Conservation (phyloP, 83 land plant species). For the Diphasiastrum complanatum region DNA sequence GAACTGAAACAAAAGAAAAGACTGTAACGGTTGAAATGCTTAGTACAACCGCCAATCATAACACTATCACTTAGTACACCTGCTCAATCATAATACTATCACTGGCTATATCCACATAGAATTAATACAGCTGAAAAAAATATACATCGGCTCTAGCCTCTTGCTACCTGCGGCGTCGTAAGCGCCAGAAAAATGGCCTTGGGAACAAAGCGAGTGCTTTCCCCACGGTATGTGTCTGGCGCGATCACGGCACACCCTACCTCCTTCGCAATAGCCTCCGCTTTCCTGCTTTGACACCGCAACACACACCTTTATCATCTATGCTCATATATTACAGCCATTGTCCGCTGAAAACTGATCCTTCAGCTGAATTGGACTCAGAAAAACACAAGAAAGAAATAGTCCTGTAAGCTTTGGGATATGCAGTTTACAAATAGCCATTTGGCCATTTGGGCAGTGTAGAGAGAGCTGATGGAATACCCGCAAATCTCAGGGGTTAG, state of each 20-base stretch:
- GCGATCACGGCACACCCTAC: slow-evolving; percentile 31
- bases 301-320: not conserved
- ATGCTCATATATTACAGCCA: not conserved
- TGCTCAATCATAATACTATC: too few species aligned
- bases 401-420: not conserved
- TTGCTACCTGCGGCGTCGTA: slow-evolving; percentile 22
- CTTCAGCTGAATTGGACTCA: not conserved
- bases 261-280: slow-evolving; percentile 26
- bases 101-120: too few species aligned
- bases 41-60: too few species aligned
- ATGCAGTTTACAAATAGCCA: too few species aligned
- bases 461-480: not conserved
- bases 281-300: slow-evolving; percentile 16
- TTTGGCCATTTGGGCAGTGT: not conserved
- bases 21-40: too few species aligned
- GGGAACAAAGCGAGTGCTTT: slow-evolving; percentile 31
- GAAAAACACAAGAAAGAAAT: not conserved
- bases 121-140: too few species aligned
- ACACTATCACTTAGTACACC: too few species aligned
- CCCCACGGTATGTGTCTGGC: slow-evolving; percentile 28
- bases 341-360: not conserved
- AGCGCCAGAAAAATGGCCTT: slow-evolving; percentile 30
- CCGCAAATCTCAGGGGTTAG: slow-evolving; percentile 32
- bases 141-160: too few species aligned
- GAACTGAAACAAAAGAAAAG: too few species aligned